Percentiles rank a stretch among this genome's conserved stretches.
phyloP scores from a whole-genome alignment of 768 basidiomycete species.

The Amanita exitialis region DNA sequence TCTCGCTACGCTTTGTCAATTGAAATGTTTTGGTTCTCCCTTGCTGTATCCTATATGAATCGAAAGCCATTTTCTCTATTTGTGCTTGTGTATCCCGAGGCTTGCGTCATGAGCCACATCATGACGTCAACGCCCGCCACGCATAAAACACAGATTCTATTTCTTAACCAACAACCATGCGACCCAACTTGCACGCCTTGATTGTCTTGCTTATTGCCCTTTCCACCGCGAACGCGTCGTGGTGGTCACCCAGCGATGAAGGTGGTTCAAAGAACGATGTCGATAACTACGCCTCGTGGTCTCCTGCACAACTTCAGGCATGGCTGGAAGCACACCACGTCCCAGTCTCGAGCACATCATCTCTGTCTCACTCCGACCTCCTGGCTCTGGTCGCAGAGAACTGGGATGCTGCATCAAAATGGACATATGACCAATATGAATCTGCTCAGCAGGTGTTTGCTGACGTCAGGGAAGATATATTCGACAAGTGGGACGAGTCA shows the following conservation, averaged over 20 bases:
- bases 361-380: constrained; percentile 28
- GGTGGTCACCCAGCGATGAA: constrained; percentile 26
- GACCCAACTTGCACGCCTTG: not conserved
- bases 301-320: constrained; percentile 45
- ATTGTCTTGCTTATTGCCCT: constrained; percentile 7
- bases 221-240: constrained; percentile 35
- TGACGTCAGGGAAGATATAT: constrained; percentile 46
- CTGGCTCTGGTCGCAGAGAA: constrained; percentile 45
- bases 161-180: not conserved
- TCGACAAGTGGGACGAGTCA: constrained; percentile 83
- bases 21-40: constrained; percentile 2
- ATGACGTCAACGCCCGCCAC: constrained; percentile 14
- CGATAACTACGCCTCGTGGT: constrained; percentile 43
- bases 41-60: not conserved
- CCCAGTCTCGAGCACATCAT: constrained; percentile 34
- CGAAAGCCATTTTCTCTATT: not conserved
- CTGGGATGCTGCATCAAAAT: constrained; percentile 42
- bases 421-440: constrained; percentile 57
- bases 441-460: constrained; percentile 54
- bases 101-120: constrained; percentile 11
- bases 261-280: constrained; percentile 21
- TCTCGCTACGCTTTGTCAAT: constrained; percentile 1
- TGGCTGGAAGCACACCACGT: constrained; percentile 68
- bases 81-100: not conserved
- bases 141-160: not conserved